Evolutionary conservation across 768 basidiomycete species (phyloP).

Genomic region (Boletus reticulatus): DNA sequence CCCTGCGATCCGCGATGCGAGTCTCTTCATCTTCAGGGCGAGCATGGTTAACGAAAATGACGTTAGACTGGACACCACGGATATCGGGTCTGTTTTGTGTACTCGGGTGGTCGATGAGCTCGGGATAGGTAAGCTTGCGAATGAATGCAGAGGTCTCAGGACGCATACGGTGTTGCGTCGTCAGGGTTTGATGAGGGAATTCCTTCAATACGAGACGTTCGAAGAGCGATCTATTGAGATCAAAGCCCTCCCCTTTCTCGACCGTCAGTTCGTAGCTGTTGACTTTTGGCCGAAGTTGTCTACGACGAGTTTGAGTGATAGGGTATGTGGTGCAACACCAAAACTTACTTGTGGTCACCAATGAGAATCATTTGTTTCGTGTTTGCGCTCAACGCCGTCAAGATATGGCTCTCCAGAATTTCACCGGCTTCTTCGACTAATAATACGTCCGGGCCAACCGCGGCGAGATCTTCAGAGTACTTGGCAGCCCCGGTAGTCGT

Average conservation of each 20-base stretch:
- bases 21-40: slow-evolving; percentile 52
- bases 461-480: slow-evolving; percentile 47
- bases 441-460: slow-evolving; percentile 48
- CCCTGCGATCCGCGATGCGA: slow-evolving; percentile 43
- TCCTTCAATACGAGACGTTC: slow-evolving; percentile 62
- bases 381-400: slow-evolving; percentile 52
- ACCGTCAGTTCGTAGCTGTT: slow-evolving; percentile 63
- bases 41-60: slow-evolving; percentile 61
- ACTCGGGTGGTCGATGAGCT: slow-evolving; percentile 53
- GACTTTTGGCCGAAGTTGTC: slow-evolving; percentile 73
- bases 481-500: slow-evolving; percentile 73
- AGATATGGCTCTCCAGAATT: slow-evolving; percentile 64
- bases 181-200: slow-evolving; percentile 59
- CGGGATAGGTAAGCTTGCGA: slow-evolving; percentile 63
- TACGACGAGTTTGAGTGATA: slow-evolving; percentile 21
- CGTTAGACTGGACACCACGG: slow-evolving; percentile 53
- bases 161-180: slow-evolving; percentile 67
- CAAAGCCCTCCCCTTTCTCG: slow-evolving; percentile 68
- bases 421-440: slow-evolving; percentile 76
- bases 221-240: slow-evolving; percentile 67
- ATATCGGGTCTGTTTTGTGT: slow-evolving; percentile 52
- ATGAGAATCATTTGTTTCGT: slow-evolving; percentile 63
- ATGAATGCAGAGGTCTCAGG: slow-evolving; percentile 71
- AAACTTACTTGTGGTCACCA: slow-evolving; percentile 65
- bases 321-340: neutral